Percentiles rank a stretch among this genome's conserved stretches.
Conservation (phyloP, 306 rosid species). For the Vigna angularis region DNA sequence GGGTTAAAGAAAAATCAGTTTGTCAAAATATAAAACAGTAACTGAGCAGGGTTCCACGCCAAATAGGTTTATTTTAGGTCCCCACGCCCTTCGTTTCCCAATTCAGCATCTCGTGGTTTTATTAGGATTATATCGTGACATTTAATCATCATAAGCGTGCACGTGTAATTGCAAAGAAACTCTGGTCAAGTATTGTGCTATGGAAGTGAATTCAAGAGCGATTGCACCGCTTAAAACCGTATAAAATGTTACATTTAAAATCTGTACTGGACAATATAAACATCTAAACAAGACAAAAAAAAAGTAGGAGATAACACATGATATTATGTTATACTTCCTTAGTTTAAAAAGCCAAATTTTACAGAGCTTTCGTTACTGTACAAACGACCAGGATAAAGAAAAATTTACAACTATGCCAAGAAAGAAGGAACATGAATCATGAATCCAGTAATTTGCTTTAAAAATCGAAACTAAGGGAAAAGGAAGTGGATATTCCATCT, state of each 20-base stretch:
- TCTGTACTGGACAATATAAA: not conserved
- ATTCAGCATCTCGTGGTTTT: not conserved
- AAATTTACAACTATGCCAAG: constrained; percentile 17
- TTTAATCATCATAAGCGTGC: not conserved
- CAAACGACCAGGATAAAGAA: constrained; percentile 39
- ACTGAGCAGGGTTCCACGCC: too few species aligned
- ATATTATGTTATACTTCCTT: constrained; percentile 7
- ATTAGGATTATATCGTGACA: not conserved
- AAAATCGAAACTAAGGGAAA: constrained; percentile 29
- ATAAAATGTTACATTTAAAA: constrained; percentile 1
- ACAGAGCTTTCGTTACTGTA: constrained; percentile 38
- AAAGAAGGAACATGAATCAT: constrained; percentile 32
- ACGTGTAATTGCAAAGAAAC: not conserved
- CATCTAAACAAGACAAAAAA: constrained; percentile 3
- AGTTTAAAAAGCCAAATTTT: constrained; percentile 20
- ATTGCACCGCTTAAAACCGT: not conserved
- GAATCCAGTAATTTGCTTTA: constrained; percentile 38
- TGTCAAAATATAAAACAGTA: too few species aligned
- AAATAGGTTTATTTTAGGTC: not conserved
- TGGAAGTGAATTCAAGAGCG: not conserved
- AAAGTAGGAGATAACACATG: not conserved
- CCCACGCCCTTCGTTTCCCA: too few species aligned
- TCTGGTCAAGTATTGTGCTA: not conserved
- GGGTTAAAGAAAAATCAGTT: too few species aligned
- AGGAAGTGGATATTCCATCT: constrained; percentile 23